Evolutionary conservation across 1,139 yeast genomes (phyloP), one percentile per base, ranked within the genome.

Genomic region (Scheffersomyces segobiensis): DNA sequence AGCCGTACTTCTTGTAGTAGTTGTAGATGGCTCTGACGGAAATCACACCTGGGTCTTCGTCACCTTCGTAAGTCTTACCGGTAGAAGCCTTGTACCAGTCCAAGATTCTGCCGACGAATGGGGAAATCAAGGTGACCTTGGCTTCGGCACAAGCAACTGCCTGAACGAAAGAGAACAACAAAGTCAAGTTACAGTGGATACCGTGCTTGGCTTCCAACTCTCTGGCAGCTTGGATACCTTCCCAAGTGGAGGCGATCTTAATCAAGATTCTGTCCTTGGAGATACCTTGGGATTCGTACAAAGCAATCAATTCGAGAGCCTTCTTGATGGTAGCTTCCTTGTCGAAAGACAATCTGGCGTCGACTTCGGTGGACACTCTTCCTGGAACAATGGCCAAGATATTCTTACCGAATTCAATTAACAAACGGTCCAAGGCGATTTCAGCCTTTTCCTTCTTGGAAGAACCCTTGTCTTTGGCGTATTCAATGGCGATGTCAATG

Each of bases 121-220:
- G 99, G 55, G 99, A 96, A 73, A 95, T 93, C 77, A 95, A 86
- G 63, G 99, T 95, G 70, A 93, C 93, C 64, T 88, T 80, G 72
- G 99, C 99, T 83, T 95, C 99, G 67, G 99, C 99, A 82, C 96
- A 91, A 62, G 99, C 98, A 74, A 95, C 98, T 64, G 99, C 99
- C 83, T 95, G 99, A 61, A 87, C 91, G 72, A 92, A 91, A 53
- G 98, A 91, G 88, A 95, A 95, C 74, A 96, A 85, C 70, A 95
- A 84, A 61, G 99, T 96, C 85, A 95, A 86, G 87, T 95, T 95
- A 82, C 91, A 87, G 89, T 95, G 99, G 71, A 95, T 87, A 58
- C 87, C 93, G 83, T 95, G 85, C 80, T 95, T 87, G 66, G 88
- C 77, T 83, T 96, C 99, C 76, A 96, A 87, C 78, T 91, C 97